These are phyloP conservation scores for Candida succiphila DNA, from an alignment of 805 yeast genomes.

Conservation along the genomic window DNA sequence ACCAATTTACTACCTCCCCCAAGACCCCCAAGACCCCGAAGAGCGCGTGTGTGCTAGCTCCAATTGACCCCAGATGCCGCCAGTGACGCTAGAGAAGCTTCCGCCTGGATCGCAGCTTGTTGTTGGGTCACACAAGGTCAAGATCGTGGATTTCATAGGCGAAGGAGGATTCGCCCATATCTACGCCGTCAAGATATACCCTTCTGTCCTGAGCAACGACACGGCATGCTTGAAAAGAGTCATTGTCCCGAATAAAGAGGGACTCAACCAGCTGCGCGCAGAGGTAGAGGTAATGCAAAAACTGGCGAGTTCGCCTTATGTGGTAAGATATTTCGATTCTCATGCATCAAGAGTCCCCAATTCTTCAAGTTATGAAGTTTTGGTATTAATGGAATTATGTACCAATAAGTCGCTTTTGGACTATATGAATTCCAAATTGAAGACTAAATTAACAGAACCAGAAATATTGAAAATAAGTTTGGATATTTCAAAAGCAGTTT, in stretches of 20 bases:
- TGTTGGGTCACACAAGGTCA: constrained; percentile 39
- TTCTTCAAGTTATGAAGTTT: constrained; percentile 62
- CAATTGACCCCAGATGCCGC: too few relatives aligned
- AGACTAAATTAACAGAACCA: constrained; percentile 63
- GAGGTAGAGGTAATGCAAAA: constrained; percentile 78
- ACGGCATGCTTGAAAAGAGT: constrained; percentile 67
- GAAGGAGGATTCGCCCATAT: constrained; percentile 76
- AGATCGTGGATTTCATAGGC: constrained; percentile 34
- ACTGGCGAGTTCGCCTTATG: constrained; percentile 42
- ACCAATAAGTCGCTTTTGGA: constrained; percentile 81
- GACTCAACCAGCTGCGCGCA: constrained; percentile 52
- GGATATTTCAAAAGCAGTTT: constrained; percentile 71
- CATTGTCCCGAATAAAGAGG: constrained; percentile 59
- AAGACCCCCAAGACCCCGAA: too few relatives aligned
- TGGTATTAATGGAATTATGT: constrained; percentile 89
- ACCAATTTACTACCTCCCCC: too few relatives aligned
- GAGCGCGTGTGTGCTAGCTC: too few relatives aligned
- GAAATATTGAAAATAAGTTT: constrained; percentile 79
- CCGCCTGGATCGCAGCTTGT: constrained; percentile 36
- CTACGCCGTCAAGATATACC: constrained; percentile 50
- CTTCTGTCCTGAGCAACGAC: constrained; percentile 33
- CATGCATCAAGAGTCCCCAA: constrained; percentile 54
- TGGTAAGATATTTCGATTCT: constrained; percentile 66
- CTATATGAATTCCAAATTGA: constrained; percentile 78
- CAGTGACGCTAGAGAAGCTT: constrained; percentile 14